Base-by-base conservation (phyloP, 2,329 filamentous ascomycete species). In the Hymenoscyphus scutula region DNA sequence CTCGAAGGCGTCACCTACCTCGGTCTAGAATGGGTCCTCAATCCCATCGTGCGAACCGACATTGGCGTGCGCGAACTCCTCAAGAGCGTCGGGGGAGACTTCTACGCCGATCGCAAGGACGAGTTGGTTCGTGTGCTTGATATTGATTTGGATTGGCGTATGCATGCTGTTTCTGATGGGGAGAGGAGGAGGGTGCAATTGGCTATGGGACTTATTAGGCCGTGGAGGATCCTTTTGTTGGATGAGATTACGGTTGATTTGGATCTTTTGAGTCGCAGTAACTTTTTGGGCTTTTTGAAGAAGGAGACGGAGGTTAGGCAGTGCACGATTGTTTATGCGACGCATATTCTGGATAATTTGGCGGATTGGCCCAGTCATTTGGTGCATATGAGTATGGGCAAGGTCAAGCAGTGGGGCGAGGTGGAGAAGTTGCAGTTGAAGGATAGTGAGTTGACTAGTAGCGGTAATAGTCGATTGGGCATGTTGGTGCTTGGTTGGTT, bases 161-260 rank as follows among this genome's bases (percentile, higher is more conserved):
- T 99, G 90, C 93, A 97, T 76, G 91, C 93, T 55, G 94, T 99
- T 5, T 92, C 87, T 1, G 95, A 99, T 73, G 95, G 95, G 58
- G 95, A 99, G 80, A 80, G 95, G 17, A 83, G 95, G 17, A 84
- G 95, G 19, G 95, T 99, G 5, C 95, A 99, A 80, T 82, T 99
- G 7, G 93, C 93, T 65, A 99, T 99, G 95, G 95, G 95, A 0
- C 81, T 99, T 8, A 77, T 99, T 53, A 83, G 94, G 2, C 95
- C 95, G 0, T 99, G 95, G 95, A 88, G 86, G 11, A 89, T 99
- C 3, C 80, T 99, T 30, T 81, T 99, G 59, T 83, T 99, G 48
- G 95, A 99, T 74, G 94, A 98, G 76, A 97, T 98, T 75, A 99
- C 95, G 0, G 95, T 99, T 8, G 95, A 99, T 76, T 80, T 99